Evolutionary conservation across 2,329 filamentous ascomycete species (phyloP).

Genomic region (Talaromyces islandicus): DNA sequence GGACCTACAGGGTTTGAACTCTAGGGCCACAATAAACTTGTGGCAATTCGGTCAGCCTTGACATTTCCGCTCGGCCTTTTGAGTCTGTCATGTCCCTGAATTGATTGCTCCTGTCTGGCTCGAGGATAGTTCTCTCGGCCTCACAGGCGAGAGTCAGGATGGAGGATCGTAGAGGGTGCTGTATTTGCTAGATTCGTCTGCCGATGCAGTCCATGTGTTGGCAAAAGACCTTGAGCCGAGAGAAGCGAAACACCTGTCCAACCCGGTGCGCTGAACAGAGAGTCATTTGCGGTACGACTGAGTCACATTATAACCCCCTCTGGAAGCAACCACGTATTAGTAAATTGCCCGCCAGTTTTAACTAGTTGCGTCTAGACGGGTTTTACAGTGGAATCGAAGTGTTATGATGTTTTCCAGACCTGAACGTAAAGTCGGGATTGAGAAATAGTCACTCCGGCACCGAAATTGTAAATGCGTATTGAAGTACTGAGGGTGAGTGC

Average conservation of each 20-base stretch:
- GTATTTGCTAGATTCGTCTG: neutral
- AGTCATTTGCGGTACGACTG: no score
- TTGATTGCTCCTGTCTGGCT: neutral
- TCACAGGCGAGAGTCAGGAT: neutral
- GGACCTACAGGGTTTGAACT: neutral
- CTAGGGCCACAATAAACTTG: neutral
- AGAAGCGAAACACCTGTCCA: no score
- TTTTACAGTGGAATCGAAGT: slow-evolving; percentile 1
- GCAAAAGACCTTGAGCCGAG: neutral
- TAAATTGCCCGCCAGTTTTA: no score
- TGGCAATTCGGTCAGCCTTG: neutral
- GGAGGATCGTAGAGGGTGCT: neutral
- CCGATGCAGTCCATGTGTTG: neutral
- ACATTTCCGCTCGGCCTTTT: neutral
- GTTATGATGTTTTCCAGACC: neutral
- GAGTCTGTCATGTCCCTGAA: no score
- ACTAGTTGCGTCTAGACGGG: no score
- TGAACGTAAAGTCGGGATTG: neutral
- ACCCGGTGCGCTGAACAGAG: no score
- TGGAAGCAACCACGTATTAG: no score
- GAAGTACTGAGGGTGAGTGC: slow-evolving; percentile 1
- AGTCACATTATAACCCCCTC: no score
- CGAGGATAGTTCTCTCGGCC: neutral
- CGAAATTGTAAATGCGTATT: neutral
- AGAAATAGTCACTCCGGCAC: neutral